phyloP scores from a whole-genome alignment of 257 asterid species.

The Solanum tarijense region DNA sequence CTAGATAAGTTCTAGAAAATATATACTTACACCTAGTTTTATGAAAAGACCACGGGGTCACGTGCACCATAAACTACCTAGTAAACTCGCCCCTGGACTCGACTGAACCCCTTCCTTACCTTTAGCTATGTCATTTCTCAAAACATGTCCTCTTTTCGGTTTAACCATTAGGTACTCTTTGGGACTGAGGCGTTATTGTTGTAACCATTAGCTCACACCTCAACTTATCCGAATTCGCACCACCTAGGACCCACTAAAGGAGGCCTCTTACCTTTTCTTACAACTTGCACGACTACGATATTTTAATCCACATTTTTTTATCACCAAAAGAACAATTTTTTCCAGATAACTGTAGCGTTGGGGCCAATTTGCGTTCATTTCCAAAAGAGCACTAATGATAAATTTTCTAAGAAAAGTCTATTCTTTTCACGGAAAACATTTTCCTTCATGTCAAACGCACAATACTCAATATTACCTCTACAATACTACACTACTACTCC shows the following conservation, averaged over 20 bases:
- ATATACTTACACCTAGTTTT: not conserved
- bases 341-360: rapidly evolving
- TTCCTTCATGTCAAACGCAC: not conserved
- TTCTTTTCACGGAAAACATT: not conserved
- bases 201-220: not conserved
- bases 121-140: not conserved
- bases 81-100: not conserved
- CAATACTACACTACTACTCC: not conserved
- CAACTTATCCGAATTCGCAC: not conserved
- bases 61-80: not conserved
- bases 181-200: not conserved
- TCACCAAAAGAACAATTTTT: not conserved
- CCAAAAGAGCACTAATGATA: not conserved
- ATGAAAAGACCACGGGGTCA: not conserved
- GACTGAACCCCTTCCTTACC: not conserved
- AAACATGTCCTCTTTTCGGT: not conserved
- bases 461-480: not conserved
- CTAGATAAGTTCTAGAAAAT: not conserved
- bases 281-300: not conserved
- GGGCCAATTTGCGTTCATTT: not conserved
- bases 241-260: not conserved
- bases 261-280: not conserved
- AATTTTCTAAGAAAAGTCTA: not conserved
- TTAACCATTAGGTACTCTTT: not conserved
- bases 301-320: not conserved